Evolutionary conservation across 1,284 basidiomycete species (phyloP), one percentile per base, ranked within the genome.

Genomic region (Malassezia restricta): DNA sequence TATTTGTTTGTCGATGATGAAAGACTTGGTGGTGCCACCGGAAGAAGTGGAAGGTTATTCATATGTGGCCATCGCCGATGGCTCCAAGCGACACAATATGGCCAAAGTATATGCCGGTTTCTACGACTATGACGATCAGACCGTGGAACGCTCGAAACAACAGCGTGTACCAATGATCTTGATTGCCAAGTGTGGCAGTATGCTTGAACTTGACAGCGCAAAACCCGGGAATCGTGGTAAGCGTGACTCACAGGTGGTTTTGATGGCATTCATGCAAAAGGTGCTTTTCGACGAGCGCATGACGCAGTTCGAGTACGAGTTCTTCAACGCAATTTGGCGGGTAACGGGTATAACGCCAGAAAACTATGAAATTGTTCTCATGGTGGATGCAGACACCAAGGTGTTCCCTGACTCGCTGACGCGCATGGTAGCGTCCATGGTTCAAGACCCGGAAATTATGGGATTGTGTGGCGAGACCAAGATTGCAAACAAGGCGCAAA

Each of bases 201-300:
- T 87, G 3, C 78, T 86, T 39, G 94, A 98, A 75, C 80, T 78
- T 40, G 81, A 79, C 73, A 91, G 95, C 57, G 74, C 86, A 45
- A 98, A 98, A 75, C 92, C 92, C 2, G 94, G 94, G 52, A 98
- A 98, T 76, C 84, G 92, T 74, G 94, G 94, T 47, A 99, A 98
- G 77, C 89, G 94, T 64, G 94, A 98, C 77, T 86, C 84, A 70
- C 94, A 98, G 76, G 92, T 98, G 64, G 53, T 77, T 40, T 66
- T 77, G 53, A 76, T 77, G 76, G 69, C 66, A 15, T 76, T 77
- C 65, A 63, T 77, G 52, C 76, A 77, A 54, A 76, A 76, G 61
- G 74, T 76, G 58, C 76, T 77, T 74, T 77, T 77, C 47, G 76
- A 77, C 63, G 76, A 77, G 64, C 66, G 76, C 40, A 76, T 77